Evolutionary conservation across 2,329 filamentous ascomycete species (phyloP).

Genomic region (Canariomyces notabilis): DNA sequence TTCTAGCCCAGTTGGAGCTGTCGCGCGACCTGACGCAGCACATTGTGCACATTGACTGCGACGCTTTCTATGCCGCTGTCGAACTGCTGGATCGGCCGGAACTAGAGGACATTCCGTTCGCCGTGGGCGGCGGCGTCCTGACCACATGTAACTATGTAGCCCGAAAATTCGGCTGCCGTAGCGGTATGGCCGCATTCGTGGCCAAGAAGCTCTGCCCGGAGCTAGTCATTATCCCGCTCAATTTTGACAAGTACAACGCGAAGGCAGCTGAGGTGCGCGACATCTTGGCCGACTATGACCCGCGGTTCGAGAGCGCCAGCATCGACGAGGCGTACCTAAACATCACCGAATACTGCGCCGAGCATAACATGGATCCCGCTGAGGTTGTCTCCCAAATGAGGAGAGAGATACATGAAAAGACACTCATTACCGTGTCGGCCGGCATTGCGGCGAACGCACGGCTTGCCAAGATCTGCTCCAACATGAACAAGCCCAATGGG

Average conservation of each 20-base stretch:
- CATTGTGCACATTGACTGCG: slow-evolving; percentile 91
- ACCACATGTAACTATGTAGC: slow-evolving; percentile 82
- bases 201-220: slow-evolving; percentile 90
- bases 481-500: slow-evolving; percentile 94
- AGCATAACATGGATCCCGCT: slow-evolving; percentile 62
- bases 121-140: slow-evolving; percentile 68
- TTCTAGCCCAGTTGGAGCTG: slow-evolving; percentile 73
- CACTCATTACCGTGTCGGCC: slow-evolving; percentile 84
- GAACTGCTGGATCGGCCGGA: slow-evolving; percentile 82
- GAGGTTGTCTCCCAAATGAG: slow-evolving; percentile 75
- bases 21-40: slow-evolving; percentile 75
- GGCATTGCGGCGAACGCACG: slow-evolving; percentile 92
- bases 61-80: slow-evolving; percentile 91
- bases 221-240: slow-evolving; percentile 74
- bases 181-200: slow-evolving; percentile 94
- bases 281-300: slow-evolving; percentile 81
- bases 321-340: slow-evolving; percentile 97
- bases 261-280: slow-evolving; percentile 85
- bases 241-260: slow-evolving; percentile 84
- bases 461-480: slow-evolving; percentile 91
- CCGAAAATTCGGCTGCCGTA: slow-evolving; percentile 82
- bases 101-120: slow-evolving; percentile 80
- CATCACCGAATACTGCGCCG: slow-evolving; percentile 77
- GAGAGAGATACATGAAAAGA: slow-evolving; percentile 66
- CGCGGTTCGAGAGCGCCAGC: slow-evolving; percentile 85